phyloP scores from a whole-genome alignment of 352 stramenopile species.

The Thraustotheca clavata region DNA sequence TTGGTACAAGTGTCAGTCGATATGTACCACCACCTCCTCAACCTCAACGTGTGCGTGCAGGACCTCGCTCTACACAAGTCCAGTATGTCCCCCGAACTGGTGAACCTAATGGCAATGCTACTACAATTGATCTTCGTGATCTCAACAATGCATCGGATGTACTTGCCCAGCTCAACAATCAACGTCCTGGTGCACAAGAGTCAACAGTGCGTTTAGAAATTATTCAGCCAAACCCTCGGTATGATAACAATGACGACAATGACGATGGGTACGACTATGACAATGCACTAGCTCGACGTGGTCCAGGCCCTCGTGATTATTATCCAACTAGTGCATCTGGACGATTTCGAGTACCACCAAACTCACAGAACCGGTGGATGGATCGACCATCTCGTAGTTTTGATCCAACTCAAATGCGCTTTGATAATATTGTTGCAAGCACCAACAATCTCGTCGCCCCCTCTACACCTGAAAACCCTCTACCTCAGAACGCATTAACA shows the following conservation, averaged over 20 bases:
- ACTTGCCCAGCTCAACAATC: conserved; percentile 19
- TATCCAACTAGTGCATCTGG: not conserved
- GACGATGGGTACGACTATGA: not conserved
- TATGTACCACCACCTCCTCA: not conserved
- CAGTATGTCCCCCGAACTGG: conserved; percentile 3
- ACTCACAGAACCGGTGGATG: not conserved
- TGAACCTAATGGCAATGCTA: conserved; percentile 2
- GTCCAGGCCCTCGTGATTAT: not conserved
- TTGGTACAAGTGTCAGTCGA: conserved; percentile 12
- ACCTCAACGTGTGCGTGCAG: not conserved
- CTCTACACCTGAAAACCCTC: not conserved
- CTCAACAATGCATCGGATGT: conserved; percentile 15
- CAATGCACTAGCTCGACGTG: not conserved
- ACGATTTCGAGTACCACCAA: not conserved
- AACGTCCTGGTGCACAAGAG: not conserved
- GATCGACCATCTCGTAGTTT: not conserved
- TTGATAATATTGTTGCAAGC: conserved; percentile 2
- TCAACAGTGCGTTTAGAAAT: conserved; percentile 11
- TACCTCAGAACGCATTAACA: not conserved
- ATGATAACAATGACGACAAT: not conserved
- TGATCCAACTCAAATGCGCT: conserved; percentile 2
- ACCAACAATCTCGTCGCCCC: not conserved
- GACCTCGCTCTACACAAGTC: not conserved
- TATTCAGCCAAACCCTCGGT: not conserved
- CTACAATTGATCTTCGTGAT: conserved; percentile 15